Evolutionary conservation across 805 yeast species (phyloP), one percentile per base, ranked within the genome.

Genomic region (Kodamaea lidongshanica): DNA sequence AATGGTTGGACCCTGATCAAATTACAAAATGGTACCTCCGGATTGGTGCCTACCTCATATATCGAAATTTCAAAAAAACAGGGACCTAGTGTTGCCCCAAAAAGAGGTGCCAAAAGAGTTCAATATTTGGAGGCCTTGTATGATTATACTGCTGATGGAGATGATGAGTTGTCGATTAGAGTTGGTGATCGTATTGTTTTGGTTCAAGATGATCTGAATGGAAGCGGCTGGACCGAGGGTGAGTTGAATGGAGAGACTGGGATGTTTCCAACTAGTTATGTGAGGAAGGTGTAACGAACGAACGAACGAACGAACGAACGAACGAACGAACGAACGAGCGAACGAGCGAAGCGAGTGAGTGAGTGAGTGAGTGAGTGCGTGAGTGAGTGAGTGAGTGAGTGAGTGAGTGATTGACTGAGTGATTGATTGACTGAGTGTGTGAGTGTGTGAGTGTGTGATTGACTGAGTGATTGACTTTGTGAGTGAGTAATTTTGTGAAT

Each of bases 181-280:
- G 78, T 71, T 0, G 96, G 95, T 2, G 96, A 89, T 39, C 66
- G 65, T 32, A 72, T 92, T 12, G 67, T 70, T 7, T 69, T 92
- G 8, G 46, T 82, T 1, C 65, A 61, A 23, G 77, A 70, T 16
- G 70, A 64, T 40, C 50, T 56, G 4, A 84, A 77, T 29, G 82
- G 79, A 30, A 83, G 80, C 41, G 98, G 98, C 0, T 92, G 99
- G 99, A 88, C 96, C 2, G 82, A 78, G 42, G 97, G 96, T 8
- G 89, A 83, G 49, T 36, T 80, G 5, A 63, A 74, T 39, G 92
- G 89, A 0, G 40, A 38, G 6, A 61, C 58, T 12, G 94, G 94
- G 1, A 50, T 81, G 33, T 78, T 84, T 54, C 97, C 97, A 5
- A 77, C 92, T 0, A 65, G 81, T 38, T 88, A 88, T 52, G 78